phyloP scores from a whole-genome alignment of 495 filamentous ascomycete genomes.

The Arthonia radiata region DNA sequence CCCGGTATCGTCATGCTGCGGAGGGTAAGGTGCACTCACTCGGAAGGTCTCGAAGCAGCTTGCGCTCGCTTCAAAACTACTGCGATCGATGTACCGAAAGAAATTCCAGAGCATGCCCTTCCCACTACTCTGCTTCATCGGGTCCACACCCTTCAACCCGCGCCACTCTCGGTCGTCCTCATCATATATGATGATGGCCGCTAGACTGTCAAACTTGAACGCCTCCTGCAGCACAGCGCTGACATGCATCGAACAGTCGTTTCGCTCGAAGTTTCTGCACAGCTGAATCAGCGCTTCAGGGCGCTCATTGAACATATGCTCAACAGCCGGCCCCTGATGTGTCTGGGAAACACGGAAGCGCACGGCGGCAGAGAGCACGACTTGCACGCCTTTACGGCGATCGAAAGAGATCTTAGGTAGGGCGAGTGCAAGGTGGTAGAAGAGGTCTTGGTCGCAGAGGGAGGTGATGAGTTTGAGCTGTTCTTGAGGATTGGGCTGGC shows the following conservation, averaged over 20 bases:
- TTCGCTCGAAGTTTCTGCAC: conserved; percentile 69
- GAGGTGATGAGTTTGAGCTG: conserved; percentile 54
- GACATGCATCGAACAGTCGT: conserved; percentile 80
- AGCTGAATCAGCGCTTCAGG: conserved; percentile 72
- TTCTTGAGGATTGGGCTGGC: conserved; percentile 64
- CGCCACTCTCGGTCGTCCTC: conserved; percentile 35
- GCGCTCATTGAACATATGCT: conserved; percentile 58
- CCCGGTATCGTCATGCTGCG: not conserved
- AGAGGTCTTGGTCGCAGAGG: conserved; percentile 67
- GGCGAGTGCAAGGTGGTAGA: conserved; percentile 53
- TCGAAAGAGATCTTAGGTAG: conserved; percentile 81
- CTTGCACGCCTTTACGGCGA: conserved; percentile 69
- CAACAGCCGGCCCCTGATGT: conserved; percentile 38
- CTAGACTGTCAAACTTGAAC: conserved; percentile 70
- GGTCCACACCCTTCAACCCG: conserved; percentile 38
- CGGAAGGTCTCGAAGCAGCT: conserved; percentile 95
- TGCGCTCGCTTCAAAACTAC: conserved; percentile 86
- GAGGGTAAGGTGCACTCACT: conserved; percentile 36
- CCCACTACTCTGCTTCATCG: conserved; percentile 39
- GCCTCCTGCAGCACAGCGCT: conserved; percentile 79
- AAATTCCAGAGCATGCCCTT: conserved; percentile 89
- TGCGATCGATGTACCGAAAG: conserved; percentile 88
- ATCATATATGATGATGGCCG: conserved; percentile 77
- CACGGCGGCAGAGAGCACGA: conserved; percentile 71
- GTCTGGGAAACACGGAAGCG: conserved; percentile 34